Percentiles rank a stretch among this genome's conserved stretches.
phyloP scores from a whole-genome alignment of 257 asterid genomes.

The Ajuga chamaepitys region DNA sequence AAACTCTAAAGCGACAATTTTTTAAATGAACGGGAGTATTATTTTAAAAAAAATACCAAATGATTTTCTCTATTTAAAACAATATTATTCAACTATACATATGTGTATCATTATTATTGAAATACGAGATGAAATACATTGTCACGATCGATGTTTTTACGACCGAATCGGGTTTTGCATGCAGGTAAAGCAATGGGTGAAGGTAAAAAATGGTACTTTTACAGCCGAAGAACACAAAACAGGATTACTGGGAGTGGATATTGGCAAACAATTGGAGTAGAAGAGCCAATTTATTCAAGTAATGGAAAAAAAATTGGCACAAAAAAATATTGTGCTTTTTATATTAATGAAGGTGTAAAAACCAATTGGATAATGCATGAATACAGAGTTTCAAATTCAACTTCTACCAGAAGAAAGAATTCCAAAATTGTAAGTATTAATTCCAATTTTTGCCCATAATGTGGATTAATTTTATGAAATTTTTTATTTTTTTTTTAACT shows the following conservation, averaged over 20 bases:
- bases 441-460: neutral
- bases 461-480: neutral
- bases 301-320: conserved; percentile 43
- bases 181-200: conserved; percentile 86
- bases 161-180: neutral
- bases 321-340: conserved; percentile 49
- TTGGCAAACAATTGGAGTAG: conserved; percentile 68
- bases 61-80: too few relatives aligned
- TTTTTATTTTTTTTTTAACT: neutral
- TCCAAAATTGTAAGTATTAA: conserved; percentile 46
- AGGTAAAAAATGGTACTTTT: conserved; percentile 82
- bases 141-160: neutral
- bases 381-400: conserved; percentile 35
- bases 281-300: conserved; percentile 55
- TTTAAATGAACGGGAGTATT: too few relatives aligned
- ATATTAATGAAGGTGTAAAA: conserved; percentile 49
- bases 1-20: too few relatives aligned
- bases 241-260: conserved; percentile 62
- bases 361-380: conserved; percentile 93
- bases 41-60: too few relatives aligned
- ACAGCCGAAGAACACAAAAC: conserved; percentile 68
- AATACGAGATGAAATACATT: neutral
- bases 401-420: conserved; percentile 38
- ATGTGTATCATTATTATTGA: neutral
- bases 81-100: too few relatives aligned